Base-by-base conservation (phyloP, 1,284 basidiomycete genomes). In the Irpex rosettiformis region DNA sequence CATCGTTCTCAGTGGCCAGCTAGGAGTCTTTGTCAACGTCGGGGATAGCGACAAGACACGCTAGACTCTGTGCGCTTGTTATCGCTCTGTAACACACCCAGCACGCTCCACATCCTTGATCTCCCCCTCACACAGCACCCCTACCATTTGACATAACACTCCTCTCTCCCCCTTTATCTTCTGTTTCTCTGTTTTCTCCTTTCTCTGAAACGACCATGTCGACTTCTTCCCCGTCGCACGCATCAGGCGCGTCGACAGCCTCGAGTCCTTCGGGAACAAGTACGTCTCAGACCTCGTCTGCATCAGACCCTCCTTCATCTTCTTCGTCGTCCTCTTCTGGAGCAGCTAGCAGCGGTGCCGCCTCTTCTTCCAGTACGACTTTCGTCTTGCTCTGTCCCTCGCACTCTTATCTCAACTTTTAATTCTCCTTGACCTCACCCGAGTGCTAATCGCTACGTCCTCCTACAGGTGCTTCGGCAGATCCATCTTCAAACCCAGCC, bases 401-500 rank as follows among this genome's bases (percentile, higher is more conserved):
- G 30, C n/a, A 5, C 27, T 27, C 24, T 49, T 49, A 24, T 49
- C 22, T 49, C 21, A 5, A 18, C 27, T 11, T 24, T 25, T 25
- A n/a, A 24, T 8, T 22, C 21, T 25, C 5, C 22, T 28, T n/a
- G 8, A n/a, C 7, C 24, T 10, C 27, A 16, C 48, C 8, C 5
- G 48, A 45, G 42, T 45, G 42, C 42, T 45, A 45, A 45, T 45
- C 42, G n/a, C 4, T 22, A 25, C 27, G 13, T n/a, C 24, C 8
- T 25, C 48, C 43, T 47, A 22, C 48, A 49, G 22, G 24, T 49
- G 48, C 24, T 16, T 22, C 48, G 21, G 10, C 48, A 22, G 21
- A 13, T 24, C 27, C 48, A 79, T 80, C 66, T 80, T 66, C 21
- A 91, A 66, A 67, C 80, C 75, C 62, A 92, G 64, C 1, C 87